phyloP scores from a whole-genome alignment of 2,329 filamentous ascomycete genomes.

The Diaporthe helianthi region DNA sequence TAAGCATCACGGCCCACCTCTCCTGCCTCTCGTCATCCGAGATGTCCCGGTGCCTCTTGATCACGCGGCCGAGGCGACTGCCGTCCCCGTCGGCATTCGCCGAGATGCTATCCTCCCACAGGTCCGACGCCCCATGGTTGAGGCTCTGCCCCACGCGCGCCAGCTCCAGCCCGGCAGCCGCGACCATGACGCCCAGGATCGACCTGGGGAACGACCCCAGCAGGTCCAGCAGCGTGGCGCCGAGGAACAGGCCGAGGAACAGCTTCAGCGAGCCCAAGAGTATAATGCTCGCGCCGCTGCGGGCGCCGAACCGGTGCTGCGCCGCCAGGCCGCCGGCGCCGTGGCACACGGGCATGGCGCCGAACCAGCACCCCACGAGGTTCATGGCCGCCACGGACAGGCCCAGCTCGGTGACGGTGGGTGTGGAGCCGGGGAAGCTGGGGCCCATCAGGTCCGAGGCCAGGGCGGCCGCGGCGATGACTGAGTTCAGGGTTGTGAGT shows the following conservation, averaged over 20 bases:
- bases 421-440: constrained; percentile 59
- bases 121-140: constrained; percentile 71
- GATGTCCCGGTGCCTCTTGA: constrained; percentile 58
- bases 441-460: constrained; percentile 76
- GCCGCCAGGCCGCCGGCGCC: constrained; percentile 90
- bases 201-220: constrained; percentile 76
- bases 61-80: constrained; percentile 38
- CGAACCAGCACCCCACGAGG: constrained; percentile 85
- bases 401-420: constrained; percentile 78
- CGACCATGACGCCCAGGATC: constrained; percentile 85
- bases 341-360: constrained; percentile 94
- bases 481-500: constrained; percentile 89
- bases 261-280: constrained; percentile 80
- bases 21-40: constrained; percentile 74
- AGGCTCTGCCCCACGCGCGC: constrained; percentile 84
- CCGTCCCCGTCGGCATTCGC: constrained; percentile 47
- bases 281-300: constrained; percentile 84
- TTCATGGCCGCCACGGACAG: constrained; percentile 87
- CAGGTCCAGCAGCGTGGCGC: constrained; percentile 74
- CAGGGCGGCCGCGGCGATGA: constrained; percentile 85
- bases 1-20: constrained; percentile 88
- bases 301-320: constrained; percentile 89
- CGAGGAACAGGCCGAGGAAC: constrained; percentile 76
- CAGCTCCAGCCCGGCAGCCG: constrained; percentile 87
- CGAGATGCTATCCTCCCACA: constrained; percentile 56